A percentile compares a stretch with the other conserved stretches of the same genome.
Conservation (phyloP, 257 asterid genomes). For the Gynochthodes officinalis region DNA sequence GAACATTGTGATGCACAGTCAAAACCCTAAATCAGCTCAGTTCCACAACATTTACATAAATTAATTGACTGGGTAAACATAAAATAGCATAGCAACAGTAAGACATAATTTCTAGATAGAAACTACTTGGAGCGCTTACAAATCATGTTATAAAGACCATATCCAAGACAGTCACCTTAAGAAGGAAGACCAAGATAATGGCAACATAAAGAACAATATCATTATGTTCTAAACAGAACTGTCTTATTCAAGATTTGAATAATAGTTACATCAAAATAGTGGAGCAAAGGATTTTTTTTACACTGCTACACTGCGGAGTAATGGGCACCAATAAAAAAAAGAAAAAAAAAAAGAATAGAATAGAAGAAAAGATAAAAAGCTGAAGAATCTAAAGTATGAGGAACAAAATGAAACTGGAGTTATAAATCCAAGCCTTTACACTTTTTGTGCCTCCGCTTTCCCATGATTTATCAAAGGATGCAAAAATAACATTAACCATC, state of each 20-base stretch:
- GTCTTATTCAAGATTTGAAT: constrained; percentile 7
- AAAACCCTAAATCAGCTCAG: constrained; percentile 4
- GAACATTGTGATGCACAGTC: neutral
- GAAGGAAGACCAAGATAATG: neutral
- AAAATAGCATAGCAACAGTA: neutral
- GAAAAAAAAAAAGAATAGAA: neutral
- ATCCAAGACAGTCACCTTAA: neutral
- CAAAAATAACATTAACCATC: constrained; percentile 50
- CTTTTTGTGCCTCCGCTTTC: constrained; percentile 4
- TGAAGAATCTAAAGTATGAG: neutral
- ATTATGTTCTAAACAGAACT: neutral
- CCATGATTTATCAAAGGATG: neutral
- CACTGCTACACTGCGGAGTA: neutral
- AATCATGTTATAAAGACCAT: neutral
- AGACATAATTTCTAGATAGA: neutral
- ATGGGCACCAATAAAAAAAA: too few relatives aligned
- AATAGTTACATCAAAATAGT: constrained; percentile 5
- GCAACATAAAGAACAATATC: neutral
- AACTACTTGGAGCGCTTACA: neutral
- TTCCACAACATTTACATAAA: neutral
- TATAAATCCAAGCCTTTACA: constrained; percentile 3
- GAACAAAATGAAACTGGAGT: neutral
- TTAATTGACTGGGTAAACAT: neutral
- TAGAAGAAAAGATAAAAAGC: neutral
- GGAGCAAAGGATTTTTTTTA: neutral